These are phyloP conservation scores for Cercospora sp. DNA, from an alignment of 2,329 filamentous ascomycete genomes.

Conservation along the genomic window DNA sequence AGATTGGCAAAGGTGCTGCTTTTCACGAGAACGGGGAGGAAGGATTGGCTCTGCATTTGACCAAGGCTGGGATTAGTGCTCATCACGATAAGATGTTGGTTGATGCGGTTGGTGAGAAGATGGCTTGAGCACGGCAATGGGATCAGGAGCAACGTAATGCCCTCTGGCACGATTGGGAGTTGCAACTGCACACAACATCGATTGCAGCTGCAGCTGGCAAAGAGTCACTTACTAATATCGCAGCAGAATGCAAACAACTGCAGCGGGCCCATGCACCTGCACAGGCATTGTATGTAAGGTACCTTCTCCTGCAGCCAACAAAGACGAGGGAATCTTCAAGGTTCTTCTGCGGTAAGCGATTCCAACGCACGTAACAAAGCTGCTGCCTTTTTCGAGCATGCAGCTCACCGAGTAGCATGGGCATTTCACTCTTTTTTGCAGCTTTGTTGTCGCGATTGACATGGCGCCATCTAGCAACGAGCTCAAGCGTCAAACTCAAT, in stretches of 20 bases:
- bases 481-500: not conserved
- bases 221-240: not conserved
- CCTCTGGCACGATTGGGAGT: too few relatives aligned
- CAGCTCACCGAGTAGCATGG: not conserved
- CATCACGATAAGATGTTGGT: not conserved
- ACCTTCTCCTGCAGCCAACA: not conserved
- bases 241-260: not conserved
- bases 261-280: not conserved
- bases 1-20: slow-evolving; percentile 54
- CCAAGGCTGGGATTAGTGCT: slow-evolving; percentile 34
- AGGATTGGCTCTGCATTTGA: slow-evolving; percentile 48
- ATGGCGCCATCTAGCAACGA: not conserved
- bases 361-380: not conserved
- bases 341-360: not conserved
- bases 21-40: slow-evolving; percentile 55
- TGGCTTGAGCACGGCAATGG: not conserved
- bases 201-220: not conserved
- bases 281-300: not conserved
- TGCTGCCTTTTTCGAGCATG: not conserved
- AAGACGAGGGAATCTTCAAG: not conserved
- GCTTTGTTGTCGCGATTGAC: not conserved
- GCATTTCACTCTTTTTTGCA: not conserved
- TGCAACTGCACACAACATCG: not conserved
- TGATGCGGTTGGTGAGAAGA: not conserved
- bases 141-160: not conserved